phyloP scores from a whole-genome alignment of 2,329 filamentous ascomycete genomes.

The Drechslerella stenobrocha region DNA sequence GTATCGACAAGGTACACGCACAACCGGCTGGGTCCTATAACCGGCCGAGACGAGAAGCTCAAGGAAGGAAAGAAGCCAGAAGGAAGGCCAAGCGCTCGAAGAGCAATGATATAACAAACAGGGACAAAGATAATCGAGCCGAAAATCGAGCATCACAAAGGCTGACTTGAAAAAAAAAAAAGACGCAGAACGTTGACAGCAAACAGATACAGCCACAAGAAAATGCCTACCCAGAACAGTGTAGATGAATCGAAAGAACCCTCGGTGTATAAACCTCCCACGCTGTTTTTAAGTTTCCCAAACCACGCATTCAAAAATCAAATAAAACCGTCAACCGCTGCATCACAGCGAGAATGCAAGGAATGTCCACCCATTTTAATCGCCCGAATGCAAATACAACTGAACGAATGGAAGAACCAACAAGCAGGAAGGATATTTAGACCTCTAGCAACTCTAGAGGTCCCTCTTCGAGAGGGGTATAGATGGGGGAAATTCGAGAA shows the following conservation, averaged over 20 bases:
- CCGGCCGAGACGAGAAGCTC: no score
- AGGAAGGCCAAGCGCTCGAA: constrained; percentile 16
- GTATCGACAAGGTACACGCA: no score
- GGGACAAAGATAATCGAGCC: no score
- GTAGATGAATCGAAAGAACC: background rate
- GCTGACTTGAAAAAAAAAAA: background rate
- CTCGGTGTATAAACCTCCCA: constrained; percentile 17
- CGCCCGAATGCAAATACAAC: constrained; percentile 4
- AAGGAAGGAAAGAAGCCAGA: background rate
- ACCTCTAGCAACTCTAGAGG: no score
- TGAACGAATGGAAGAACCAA: background rate
- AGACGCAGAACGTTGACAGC: background rate
- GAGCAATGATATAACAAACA: constrained; percentile 10
- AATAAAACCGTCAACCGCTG: background rate
- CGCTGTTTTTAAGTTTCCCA: constrained; percentile 1
- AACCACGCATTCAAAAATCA: constrained; percentile 6
- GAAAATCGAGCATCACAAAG: no score
- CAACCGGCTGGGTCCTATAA: no score
- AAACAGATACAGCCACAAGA: background rate
- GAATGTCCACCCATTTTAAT: constrained; percentile 12
- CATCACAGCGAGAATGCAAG: constrained; percentile 13
- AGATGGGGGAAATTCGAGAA: no score
- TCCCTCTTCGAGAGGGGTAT: no score
- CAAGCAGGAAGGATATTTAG: no score
- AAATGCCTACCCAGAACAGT: background rate